Percentiles rank a stretch among this genome's conserved stretches.
phyloP scores from a whole-genome alignment of 2,329 filamentous ascomycete genomes.

The Graphilbum sp. region DNA sequence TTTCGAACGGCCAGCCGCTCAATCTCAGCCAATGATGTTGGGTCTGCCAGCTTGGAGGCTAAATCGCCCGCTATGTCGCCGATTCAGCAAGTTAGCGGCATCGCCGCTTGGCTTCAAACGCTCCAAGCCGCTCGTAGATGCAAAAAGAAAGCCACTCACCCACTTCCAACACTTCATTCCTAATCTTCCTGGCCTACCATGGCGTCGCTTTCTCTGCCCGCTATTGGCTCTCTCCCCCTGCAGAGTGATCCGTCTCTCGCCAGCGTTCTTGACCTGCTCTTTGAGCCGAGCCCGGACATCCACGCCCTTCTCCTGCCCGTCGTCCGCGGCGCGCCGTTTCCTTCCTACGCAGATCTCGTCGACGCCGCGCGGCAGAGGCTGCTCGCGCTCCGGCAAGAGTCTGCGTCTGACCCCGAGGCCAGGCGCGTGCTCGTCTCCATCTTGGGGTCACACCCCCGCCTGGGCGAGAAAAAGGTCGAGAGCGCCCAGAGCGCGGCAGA shows the following conservation, averaged over 20 bases:
- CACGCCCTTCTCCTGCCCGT: constrained; percentile 55
- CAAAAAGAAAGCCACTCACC: not conserved
- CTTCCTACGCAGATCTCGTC: constrained; percentile 55
- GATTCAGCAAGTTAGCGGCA: too few relatives aligned
- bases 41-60: too few relatives aligned
- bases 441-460: constrained; percentile 64
- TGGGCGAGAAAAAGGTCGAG: constrained; percentile 69
- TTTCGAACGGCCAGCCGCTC: too few relatives aligned
- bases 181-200: not conserved
- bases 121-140: too few relatives aligned
- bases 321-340: constrained; percentile 38
- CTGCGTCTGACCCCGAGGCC: constrained; percentile 23
- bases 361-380: constrained; percentile 48
- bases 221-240: constrained; percentile 35
- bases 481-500: constrained; percentile 67
- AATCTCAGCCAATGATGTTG: too few relatives aligned
- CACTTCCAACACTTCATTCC: not conserved
- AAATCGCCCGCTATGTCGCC: too few relatives aligned
- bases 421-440: constrained; percentile 50
- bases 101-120: too few relatives aligned
- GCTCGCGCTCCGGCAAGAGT: constrained; percentile 31
- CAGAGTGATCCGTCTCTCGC: constrained; percentile 39
- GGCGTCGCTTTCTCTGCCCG: constrained; percentile 31
- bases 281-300: constrained; percentile 65
- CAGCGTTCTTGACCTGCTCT: constrained; percentile 56